phyloP scores from a whole-genome alignment of 2,329 filamentous ascomycete genomes.

The Hymenoscyphus linearis region DNA sequence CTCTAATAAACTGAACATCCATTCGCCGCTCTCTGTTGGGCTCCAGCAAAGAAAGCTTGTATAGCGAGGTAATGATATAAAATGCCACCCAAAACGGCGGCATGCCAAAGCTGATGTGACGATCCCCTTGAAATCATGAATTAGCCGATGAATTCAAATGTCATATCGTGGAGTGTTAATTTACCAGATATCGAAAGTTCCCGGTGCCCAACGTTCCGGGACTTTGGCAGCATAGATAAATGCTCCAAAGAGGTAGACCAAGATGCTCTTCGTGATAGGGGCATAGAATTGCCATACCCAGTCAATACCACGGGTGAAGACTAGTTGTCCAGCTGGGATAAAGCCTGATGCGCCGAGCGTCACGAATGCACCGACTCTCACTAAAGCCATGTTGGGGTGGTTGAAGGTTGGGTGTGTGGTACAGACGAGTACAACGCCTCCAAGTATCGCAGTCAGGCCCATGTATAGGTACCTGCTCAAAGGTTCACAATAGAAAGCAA shows the following conservation, averaged over 20 bases:
- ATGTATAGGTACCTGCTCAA: conserved; percentile 83
- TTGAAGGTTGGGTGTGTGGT: conserved; percentile 98
- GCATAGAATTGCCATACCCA: conserved; percentile 90
- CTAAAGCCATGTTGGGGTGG: conserved; percentile 85
- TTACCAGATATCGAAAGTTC: conserved; percentile 93
- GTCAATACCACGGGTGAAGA: conserved; percentile 66
- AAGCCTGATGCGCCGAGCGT: conserved; percentile 83
- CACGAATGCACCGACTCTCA: conserved; percentile 86
- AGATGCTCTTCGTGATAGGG: conserved; percentile 75
- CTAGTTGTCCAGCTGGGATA: conserved; percentile 80
- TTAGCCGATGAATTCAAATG: background rate
- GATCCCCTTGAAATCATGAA: background rate
- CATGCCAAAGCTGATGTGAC: conserved; percentile 89
- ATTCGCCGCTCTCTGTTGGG: conserved; percentile 58
- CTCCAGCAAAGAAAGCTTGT: conserved; percentile 84
- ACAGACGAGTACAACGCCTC: conserved; percentile 69
- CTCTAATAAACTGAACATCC: conserved; percentile 28
- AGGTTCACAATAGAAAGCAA: conserved; percentile 97
- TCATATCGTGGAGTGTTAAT: conserved; percentile 49
- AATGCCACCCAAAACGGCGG: conserved; percentile 90
- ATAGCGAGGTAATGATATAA: conserved; percentile 96
- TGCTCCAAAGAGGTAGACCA: conserved; percentile 82
- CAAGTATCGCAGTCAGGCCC: conserved; percentile 70
- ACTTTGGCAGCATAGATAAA: conserved; percentile 86
- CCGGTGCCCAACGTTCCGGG: conserved; percentile 88